These are phyloP conservation scores for Aquilaria yunnanensis DNA, from an alignment of 345 rosid species.

Conservation along the genomic window DNA sequence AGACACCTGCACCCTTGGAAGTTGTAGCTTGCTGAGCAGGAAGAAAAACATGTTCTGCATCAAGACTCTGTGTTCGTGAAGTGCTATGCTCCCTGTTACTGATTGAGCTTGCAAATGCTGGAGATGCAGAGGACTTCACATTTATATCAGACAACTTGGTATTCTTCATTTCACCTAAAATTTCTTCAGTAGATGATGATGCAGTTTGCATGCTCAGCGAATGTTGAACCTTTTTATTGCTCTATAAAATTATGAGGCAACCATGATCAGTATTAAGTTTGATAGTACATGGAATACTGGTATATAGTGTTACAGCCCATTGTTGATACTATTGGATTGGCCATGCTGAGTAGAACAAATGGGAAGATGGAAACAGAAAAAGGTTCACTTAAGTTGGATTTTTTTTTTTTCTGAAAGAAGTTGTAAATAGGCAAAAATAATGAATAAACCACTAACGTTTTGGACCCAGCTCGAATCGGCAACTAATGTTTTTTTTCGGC, in stretches of 20 bases:
- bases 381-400: not conserved
- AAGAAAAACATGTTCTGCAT: conserved; percentile 39
- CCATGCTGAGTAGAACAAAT: not conserved
- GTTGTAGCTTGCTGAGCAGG: conserved; percentile 25
- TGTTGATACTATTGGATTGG: no score
- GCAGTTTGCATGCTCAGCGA: conserved; percentile 13
- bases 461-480: no score
- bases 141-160: conserved; percentile 44
- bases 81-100: conserved; percentile 48
- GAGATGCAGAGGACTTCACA: conserved; percentile 34
- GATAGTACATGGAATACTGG: not conserved
- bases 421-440: no score
- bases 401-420: no score
- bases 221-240: conserved; percentile 11
- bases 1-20: conserved; percentile 29
- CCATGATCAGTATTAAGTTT: not conserved
- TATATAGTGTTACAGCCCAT: not conserved
- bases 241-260: conserved; percentile 21
- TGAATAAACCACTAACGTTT: no score
- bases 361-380: not conserved
- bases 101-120: conserved; percentile 21
- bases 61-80: conserved; percentile 76
- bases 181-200: conserved; percentile 22
- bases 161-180: conserved; percentile 12
- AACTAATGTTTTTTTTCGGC: no score